phyloP scores from a whole-genome alignment of 768 basidiomycete species.

The Tulasnella sp. region DNA sequence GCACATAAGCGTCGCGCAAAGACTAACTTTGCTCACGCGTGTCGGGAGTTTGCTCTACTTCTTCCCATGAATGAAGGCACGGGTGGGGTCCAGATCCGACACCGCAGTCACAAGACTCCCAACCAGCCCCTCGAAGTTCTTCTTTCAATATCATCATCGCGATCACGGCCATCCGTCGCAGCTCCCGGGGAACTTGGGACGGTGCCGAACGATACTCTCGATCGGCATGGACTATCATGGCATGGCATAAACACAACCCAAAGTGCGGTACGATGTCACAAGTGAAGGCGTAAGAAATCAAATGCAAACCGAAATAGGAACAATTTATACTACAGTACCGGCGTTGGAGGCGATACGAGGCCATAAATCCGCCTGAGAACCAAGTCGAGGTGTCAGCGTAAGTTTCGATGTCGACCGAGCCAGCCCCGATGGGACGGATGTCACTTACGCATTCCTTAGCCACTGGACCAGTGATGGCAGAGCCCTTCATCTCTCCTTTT shows the following conservation, averaged over 20 bases:
- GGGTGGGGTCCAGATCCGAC: neutral
- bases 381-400: neutral
- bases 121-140: conserved; percentile 1
- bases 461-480: conserved; percentile 91
- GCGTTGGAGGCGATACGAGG: conserved; percentile 99
- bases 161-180: neutral
- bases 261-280: neutral
- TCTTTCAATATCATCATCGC: neutral
- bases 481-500: conserved; percentile 99
- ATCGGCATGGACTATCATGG: conserved; percentile 4
- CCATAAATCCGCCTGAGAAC: conserved; percentile 85
- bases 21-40: neutral
- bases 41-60: neutral
- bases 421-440: neutral
- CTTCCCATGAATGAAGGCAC: conserved; percentile 5
- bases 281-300: neutral
- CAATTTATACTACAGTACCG: conserved; percentile 85
- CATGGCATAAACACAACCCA: conserved; percentile 8
- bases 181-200: neutral
- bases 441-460: conserved; percentile 96
- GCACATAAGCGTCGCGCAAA: neutral
- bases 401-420: conserved; percentile 8
- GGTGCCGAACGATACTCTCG: neutral
- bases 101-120: neutral
- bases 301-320: conserved; percentile 14